Evolutionary conservation across 2,329 filamentous ascomycete species (phyloP).

Genomic region (Helicocarpus griseus): DNA sequence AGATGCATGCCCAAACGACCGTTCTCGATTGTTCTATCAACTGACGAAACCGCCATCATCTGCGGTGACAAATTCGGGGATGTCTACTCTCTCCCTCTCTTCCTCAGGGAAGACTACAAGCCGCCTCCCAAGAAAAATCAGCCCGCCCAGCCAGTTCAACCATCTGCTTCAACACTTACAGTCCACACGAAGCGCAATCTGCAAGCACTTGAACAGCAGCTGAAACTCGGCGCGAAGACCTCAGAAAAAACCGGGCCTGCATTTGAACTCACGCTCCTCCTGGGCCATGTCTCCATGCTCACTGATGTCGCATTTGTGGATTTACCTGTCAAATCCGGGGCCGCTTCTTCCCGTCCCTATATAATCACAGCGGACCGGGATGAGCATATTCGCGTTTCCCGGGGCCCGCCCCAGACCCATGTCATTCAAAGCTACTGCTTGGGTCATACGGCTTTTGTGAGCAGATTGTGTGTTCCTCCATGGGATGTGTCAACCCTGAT

Average conservation of each 20-base stretch:
- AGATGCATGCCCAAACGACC: slow-evolving; percentile 86
- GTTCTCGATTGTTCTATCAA: slow-evolving; percentile 61
- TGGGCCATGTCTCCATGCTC: slow-evolving; percentile 93
- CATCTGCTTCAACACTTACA: slow-evolving; percentile 48
- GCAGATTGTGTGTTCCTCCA: slow-evolving; percentile 57
- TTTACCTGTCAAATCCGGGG: slow-evolving; percentile 37
- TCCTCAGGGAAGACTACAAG: slow-evolving; percentile 33
- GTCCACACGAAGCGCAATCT: slow-evolving; percentile 55
- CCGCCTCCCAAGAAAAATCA: slow-evolving; percentile 23
- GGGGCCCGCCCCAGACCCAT: slow-evolving; percentile 71
- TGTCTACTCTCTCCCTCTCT: slow-evolving; percentile 76
- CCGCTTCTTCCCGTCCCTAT: slow-evolving; percentile 43
- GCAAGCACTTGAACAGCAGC: slow-evolving; percentile 47
- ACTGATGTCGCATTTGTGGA: slow-evolving; percentile 58
- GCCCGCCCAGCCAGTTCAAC: slow-evolving; percentile 33
- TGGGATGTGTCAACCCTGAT: slow-evolving; percentile 55
- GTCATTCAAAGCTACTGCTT: slow-evolving; percentile 85
- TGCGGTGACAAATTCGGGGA: slow-evolving; percentile 94
- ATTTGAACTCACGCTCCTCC: slow-evolving; percentile 68
- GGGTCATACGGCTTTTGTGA: slow-evolving; percentile 79
- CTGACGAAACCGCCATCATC: slow-evolving; percentile 63
- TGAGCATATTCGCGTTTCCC: slow-evolving; percentile 80
- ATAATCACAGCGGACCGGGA: slow-evolving; percentile 61
- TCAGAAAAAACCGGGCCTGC: slow-evolving; percentile 40
- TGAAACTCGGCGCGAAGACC: slow-evolving; percentile 34